Conservation (phyloP, 1,139 yeast species). For the Nakaseomyces bracarensis region DNA sequence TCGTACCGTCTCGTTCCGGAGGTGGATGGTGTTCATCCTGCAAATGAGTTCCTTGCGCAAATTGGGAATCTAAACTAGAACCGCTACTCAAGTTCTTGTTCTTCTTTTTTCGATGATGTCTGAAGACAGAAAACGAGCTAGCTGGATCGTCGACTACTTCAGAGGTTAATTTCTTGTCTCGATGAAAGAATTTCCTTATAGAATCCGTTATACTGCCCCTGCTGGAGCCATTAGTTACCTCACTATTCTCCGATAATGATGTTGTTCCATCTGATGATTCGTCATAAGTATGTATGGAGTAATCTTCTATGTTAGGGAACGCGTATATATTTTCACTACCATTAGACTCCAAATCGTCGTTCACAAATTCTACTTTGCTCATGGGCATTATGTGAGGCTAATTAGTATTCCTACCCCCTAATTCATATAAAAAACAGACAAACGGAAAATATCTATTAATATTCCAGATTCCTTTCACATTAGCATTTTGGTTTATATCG, state of each 20-base stretch:
- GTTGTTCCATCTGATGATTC: conserved; percentile 6
- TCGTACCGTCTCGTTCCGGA: no score
- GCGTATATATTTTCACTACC: neutral
- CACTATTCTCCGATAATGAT: neutral
- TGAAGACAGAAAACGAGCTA: conserved; percentile 1
- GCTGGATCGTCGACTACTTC: neutral
- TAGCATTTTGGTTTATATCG: no score
- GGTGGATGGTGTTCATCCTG: no score
- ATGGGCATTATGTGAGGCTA: neutral
- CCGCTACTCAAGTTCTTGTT: neutral
- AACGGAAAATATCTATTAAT: no score
- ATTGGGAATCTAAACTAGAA: neutral
- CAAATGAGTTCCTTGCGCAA: conserved; percentile 1
- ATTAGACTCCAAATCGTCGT: neutral
- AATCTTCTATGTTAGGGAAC: neutral
- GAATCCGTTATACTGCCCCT: neutral
- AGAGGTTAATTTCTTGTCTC: neutral
- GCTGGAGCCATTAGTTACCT: neutral
- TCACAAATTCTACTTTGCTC: neutral
- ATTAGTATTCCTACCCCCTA: no score
- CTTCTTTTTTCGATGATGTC: neutral
- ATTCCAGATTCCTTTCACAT: no score
- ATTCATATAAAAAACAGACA: no score
- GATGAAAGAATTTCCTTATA: neutral
- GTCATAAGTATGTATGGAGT: conserved; percentile 4